A percentile compares a stretch with the other conserved stretches of the same genome.
phyloP scores from a whole-genome alignment of 352 stramenopile species.

The Phytophthora syringae region DNA sequence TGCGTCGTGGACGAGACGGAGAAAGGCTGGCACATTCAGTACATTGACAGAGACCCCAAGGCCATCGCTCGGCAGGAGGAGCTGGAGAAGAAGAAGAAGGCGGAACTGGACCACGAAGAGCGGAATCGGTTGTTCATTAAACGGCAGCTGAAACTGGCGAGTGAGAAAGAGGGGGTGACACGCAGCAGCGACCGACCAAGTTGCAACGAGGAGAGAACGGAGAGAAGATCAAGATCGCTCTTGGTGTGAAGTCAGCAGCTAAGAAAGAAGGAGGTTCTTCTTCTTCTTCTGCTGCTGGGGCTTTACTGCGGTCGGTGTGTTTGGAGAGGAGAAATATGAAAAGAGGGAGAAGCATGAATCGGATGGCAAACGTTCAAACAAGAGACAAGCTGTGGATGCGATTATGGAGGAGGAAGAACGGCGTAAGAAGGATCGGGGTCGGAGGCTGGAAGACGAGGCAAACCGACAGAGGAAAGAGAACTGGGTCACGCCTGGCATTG shows the following conservation, averaged over 20 bases:
- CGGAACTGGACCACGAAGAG: conserved; percentile 92
- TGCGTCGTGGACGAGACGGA: conserved; percentile 98
- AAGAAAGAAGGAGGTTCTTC: conserved; percentile 33
- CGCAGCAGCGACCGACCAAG: conserved; percentile 61
- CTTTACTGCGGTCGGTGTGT: conserved; percentile 11
- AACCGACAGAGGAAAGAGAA: conserved; percentile 76
- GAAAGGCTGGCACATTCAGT: conserved; percentile 98
- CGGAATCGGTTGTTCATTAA: conserved; percentile 79
- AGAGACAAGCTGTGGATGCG: conserved; percentile 45
- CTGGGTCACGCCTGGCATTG: conserved; percentile 92
- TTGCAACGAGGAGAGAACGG: conserved; percentile 53
- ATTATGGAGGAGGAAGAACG: conserved; percentile 73
- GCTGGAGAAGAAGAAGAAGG: conserved; percentile 85
- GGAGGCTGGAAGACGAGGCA: conserved; percentile 47
- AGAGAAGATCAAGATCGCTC: conserved; percentile 53
- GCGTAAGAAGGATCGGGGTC: conserved; percentile 42
- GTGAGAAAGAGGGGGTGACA: conserved; percentile 35
- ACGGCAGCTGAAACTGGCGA: conserved; percentile 75
- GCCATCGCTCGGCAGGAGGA: conserved; percentile 91
- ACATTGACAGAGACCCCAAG: conserved; percentile 94
- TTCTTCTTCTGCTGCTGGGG: not conserved
- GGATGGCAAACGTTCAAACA: conserved; percentile 5
- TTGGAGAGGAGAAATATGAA: conserved; percentile 15
- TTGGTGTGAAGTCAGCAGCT: conserved; percentile 27
- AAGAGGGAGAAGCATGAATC: not conserved